Evolutionary conservation across 805 yeast species (phyloP).

Genomic region (Saccharomycopsis vini): DNA sequence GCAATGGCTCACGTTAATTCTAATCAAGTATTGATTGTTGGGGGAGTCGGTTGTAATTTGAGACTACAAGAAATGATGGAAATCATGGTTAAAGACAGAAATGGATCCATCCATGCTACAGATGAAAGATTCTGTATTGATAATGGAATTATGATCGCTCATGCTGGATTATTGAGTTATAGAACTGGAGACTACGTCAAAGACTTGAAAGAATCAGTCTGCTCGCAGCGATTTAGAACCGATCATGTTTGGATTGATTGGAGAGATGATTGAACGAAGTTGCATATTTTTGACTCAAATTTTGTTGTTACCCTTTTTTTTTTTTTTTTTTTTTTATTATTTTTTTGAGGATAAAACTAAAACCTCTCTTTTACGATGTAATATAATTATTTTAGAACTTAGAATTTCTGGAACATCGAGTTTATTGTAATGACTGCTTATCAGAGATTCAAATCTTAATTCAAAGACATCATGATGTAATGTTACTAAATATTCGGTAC

Average conservation of each 20-base stretch:
- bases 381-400: too few relatives aligned
- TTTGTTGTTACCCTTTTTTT: too few relatives aligned
- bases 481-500: too few relatives aligned
- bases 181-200: slow-evolving; percentile 64
- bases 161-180: slow-evolving; percentile 83
- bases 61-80: slow-evolving; percentile 94
- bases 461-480: too few relatives aligned
- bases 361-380: too few relatives aligned
- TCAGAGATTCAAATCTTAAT: too few relatives aligned
- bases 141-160: slow-evolving; percentile 98
- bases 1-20: slow-evolving; percentile 97
- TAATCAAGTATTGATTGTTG: slow-evolving; percentile 85
- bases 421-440: too few relatives aligned
- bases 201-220: slow-evolving; percentile 60
- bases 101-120: slow-evolving; percentile 86
- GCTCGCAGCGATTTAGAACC: slow-evolving; percentile 89
- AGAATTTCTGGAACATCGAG: too few relatives aligned
- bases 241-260: slow-evolving; percentile 87
- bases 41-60: slow-evolving; percentile 96
- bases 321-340: too few relatives aligned
- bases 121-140: slow-evolving; percentile 97
- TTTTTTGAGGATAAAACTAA: too few relatives aligned
- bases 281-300: neutral
- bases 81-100: slow-evolving; percentile 82
- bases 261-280: slow-evolving; percentile 51